A percentile compares a stretch with the other conserved stretches of the same genome.
Conservation (phyloP, 2,329 filamentous ascomycete species). For the Aureobasidium sp. region DNA sequence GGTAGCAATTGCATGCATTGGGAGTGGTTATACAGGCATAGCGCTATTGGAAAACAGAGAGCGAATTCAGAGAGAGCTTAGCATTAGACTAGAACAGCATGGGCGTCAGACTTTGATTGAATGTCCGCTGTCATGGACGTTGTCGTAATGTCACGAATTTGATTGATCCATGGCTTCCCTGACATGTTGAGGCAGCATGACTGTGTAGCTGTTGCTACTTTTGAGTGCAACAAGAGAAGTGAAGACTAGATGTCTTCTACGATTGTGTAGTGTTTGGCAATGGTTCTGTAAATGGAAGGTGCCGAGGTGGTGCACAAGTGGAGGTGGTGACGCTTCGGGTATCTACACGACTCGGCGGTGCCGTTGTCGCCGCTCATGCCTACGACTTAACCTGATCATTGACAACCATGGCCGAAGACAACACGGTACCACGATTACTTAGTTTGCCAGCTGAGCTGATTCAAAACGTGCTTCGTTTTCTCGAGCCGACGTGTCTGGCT, state of each 20-base stretch:
- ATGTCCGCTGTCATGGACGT: neutral
- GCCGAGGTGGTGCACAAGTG: neutral
- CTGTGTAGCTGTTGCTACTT: neutral
- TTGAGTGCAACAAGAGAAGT: neutral
- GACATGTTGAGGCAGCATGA: neutral
- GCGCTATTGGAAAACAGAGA: neutral
- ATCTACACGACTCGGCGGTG: neutral
- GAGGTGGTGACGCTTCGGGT: neutral
- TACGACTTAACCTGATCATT: neutral
- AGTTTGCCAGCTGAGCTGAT: constrained; percentile 67
- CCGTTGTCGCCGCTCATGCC: neutral
- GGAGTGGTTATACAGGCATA: neutral
- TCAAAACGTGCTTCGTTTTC: constrained; percentile 57
- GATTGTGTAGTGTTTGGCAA: neutral
- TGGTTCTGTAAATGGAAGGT: neutral
- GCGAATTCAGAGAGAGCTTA: neutral
- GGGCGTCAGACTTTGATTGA: neutral
- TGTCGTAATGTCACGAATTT: neutral
- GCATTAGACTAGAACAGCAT: constrained; percentile 1
- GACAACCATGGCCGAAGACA: neutral
- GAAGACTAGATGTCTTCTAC: neutral
- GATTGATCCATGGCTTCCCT: neutral
- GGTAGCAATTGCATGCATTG: neutral
- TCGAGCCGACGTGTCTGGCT: constrained; percentile 57
- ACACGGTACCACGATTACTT: constrained; percentile 30